Percentiles rank a stretch among this genome's conserved stretches.
phyloP scores from a whole-genome alignment of 768 basidiomycete genomes.

The Crucibulum laeve region DNA sequence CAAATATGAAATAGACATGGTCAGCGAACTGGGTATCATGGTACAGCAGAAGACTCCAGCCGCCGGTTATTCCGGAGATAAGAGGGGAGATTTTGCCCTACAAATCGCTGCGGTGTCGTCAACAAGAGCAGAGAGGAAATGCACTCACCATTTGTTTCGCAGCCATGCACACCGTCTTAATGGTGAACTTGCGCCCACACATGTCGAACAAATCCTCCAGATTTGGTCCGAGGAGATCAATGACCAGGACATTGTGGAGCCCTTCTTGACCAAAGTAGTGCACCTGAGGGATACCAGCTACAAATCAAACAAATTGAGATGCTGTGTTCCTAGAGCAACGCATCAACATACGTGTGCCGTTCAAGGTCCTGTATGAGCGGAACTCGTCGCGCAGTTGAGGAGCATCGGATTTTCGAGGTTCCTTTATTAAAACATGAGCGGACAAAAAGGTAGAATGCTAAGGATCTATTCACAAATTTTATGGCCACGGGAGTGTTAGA shows the following conservation, averaged over 20 bases:
- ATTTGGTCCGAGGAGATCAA: conserved; percentile 95
- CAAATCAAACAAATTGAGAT: conserved; percentile 7
- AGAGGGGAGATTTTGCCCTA: no score
- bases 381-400: conserved; percentile 98
- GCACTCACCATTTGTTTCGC: conserved; percentile 94
- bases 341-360: conserved; percentile 70
- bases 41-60: neutral
- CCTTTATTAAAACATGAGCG: conserved; percentile 37
- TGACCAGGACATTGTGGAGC: conserved; percentile 91
- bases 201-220: conserved; percentile 98
- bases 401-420: conserved; percentile 96
- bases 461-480: conserved; percentile 77
- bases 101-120: no score
- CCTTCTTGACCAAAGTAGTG: conserved; percentile 99
- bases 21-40: conserved; percentile 11
- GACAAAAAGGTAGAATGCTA: conserved; percentile 5
- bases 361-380: conserved; percentile 92
- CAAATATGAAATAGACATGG: conserved; percentile 7
- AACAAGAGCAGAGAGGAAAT: conserved; percentile 3
- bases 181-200: conserved; percentile 96
- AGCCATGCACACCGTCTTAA: conserved; percentile 99
- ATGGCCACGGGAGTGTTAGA: conserved; percentile 89
- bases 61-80: neutral
- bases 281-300: conserved; percentile 96
- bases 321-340: neutral